These are phyloP conservation scores for Microdochium nivale DNA, from an alignment of 2,329 filamentous ascomycete genomes.

Conservation along the genomic window DNA sequence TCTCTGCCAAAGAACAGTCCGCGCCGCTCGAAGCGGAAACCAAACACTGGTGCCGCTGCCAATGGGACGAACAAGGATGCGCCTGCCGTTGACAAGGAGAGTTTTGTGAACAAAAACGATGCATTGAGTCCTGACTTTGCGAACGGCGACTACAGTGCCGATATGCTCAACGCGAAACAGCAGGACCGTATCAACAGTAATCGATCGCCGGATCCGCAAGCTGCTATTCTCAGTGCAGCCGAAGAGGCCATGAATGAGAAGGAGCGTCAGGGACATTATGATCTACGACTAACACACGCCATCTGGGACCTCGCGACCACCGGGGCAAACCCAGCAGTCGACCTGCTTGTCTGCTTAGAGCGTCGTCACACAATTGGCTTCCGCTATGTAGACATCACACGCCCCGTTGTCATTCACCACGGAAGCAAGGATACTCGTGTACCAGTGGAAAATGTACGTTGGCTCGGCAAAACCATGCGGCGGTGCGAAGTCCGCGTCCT, in stretches of 20 bases:
- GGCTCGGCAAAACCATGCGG: conserved; percentile 91
- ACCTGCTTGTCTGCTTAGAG: conserved; percentile 87
- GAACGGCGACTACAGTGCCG: conserved; percentile 14
- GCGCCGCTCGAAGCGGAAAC: conserved; percentile 52
- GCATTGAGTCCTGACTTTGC: neutral
- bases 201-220: conserved; percentile 9
- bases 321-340: conserved; percentile 87
- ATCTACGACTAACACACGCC: conserved; percentile 77
- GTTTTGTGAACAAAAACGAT: conserved; percentile 10
- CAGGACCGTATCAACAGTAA: conserved; percentile 8
- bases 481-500: conserved; percentile 85
- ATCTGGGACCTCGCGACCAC: conserved; percentile 93
- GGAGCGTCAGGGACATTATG: conserved; percentile 68
- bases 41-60: conserved; percentile 18
- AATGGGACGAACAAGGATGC: conserved; percentile 20
- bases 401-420: conserved; percentile 88
- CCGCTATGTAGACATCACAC: conserved; percentile 90
- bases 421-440: conserved; percentile 85
- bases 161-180: conserved; percentile 15
- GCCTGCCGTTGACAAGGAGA: conserved; percentile 41
- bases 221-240: conserved; percentile 37
- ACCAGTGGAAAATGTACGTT: conserved; percentile 88
- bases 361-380: conserved; percentile 88
- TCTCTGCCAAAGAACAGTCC: conserved; percentile 60
- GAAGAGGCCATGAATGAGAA: conserved; percentile 57